Base-by-base conservation (phyloP, 1,284 basidiomycete genomes). In the Meripilus lineatus region DNA sequence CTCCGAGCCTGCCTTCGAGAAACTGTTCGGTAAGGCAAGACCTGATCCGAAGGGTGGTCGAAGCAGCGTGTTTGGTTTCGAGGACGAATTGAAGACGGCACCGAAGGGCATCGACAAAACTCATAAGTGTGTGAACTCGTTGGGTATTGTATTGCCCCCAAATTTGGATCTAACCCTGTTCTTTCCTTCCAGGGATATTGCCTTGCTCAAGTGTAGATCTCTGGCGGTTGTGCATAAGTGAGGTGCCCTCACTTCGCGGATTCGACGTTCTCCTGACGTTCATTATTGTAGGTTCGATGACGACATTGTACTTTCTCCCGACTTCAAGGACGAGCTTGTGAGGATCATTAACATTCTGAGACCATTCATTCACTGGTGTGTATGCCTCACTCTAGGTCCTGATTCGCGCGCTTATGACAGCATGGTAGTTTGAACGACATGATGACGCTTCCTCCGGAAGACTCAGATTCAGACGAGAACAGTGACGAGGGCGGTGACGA, bases 81-180 rank as follows among this genome's bases (percentile, higher is more conserved):
- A 89, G 3, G 90, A 90, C 55, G 82, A 89, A 58, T 68, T 53
- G 39, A 94, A 93, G 65, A 79, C 79, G 2, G 89, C 91, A 8
- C 91, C 91, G 1, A 93, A 93, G 59, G 92, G 92, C 0, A 65
- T 93, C n/a, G 77, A 80, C 44, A 94, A 91, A 63, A 73, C 71
- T 17, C 91, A 95, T 58, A 70, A 71, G 85, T 86, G 44, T 21
- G 67, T 57, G 14, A 28, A 23, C 17, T 3, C 8, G 5, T 21
- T 18, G 20, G 22, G 5, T 17, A 34, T 30, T 8, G 21, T 13
- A 20, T 35, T 3, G 24, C 32, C 26, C 14, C 32, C 23, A 43
- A 20, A 39, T 44, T n/a, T 26, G 23, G 33, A 5, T 13, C 30
- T 35, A 33, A 38, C 32, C 20, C 21, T 3, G 11, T 10, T 40